Evolutionary conservation across 768 basidiomycete species (phyloP).

Genomic region (Holtermannia corniformis): DNA sequence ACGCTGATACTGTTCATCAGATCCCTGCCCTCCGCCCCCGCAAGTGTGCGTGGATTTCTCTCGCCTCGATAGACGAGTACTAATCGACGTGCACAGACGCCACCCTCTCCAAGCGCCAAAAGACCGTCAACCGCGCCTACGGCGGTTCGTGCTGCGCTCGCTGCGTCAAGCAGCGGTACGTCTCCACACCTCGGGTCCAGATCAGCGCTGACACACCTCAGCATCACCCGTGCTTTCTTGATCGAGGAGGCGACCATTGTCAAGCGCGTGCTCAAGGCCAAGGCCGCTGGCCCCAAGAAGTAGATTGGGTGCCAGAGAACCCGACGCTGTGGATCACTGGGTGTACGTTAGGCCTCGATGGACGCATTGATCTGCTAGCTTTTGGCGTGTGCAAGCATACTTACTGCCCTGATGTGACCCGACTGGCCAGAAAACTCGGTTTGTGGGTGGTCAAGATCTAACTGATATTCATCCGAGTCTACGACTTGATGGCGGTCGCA

Average conservation of each 20-base stretch:
- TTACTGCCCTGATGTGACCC: no score
- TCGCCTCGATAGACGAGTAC: no score
- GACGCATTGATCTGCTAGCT: no score
- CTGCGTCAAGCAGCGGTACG: slow-evolving; percentile 89
- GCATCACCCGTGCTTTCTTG: slow-evolving; percentile 95
- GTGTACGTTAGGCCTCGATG: no score
- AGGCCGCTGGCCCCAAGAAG: slow-evolving; percentile 43
- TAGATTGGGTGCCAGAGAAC: slow-evolving; percentile 7
- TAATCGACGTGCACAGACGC: slow-evolving; percentile 49
- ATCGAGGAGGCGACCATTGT: slow-evolving; percentile 99
- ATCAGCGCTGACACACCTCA: slow-evolving; percentile 36
- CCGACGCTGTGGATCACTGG: no score
- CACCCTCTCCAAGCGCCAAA: slow-evolving; percentile 90
- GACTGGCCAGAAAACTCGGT: no score
- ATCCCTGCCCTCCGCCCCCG: slow-evolving; percentile 92
- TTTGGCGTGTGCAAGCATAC: no score
- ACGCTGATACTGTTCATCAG: slow-evolving; percentile 46
- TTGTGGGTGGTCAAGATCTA: no score
- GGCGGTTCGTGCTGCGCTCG: slow-evolving; percentile 94
- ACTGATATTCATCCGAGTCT: no score
- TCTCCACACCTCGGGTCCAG: slow-evolving; percentile 14
- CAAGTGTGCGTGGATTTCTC: slow-evolving; percentile 47
- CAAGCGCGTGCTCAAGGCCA: slow-evolving; percentile 97
- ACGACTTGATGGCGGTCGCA: no score
- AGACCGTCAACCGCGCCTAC: slow-evolving; percentile 92